phyloP scores from a whole-genome alignment of 2,329 filamentous ascomycete species.

The Graphium sp. region DNA sequence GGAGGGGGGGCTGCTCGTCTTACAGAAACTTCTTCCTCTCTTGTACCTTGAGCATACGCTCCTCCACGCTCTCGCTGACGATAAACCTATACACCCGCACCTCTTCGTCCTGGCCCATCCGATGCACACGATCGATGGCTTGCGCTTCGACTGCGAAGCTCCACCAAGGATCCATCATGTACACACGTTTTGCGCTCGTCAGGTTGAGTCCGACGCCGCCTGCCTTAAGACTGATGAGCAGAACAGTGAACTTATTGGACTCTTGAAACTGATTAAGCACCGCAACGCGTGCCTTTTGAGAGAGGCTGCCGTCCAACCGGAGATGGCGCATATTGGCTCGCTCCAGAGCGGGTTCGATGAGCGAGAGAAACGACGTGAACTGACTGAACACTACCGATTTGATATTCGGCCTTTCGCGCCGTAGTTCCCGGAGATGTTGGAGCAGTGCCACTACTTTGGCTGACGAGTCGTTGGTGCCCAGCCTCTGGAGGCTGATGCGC shows the following conservation, averaged over 20 bases:
- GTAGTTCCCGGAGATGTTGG: constrained; percentile 52
- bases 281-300: constrained; percentile 66
- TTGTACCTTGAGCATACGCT: constrained; percentile 85
- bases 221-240: constrained; percentile 73
- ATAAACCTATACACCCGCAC: constrained; percentile 82
- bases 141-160: constrained; percentile 93
- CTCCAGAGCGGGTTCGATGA: constrained; percentile 68
- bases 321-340: constrained; percentile 60
- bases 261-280: constrained; percentile 60
- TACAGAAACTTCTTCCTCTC: constrained; percentile 92
- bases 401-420: constrained; percentile 45
- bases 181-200: constrained; percentile 76
- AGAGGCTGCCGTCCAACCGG: constrained; percentile 83
- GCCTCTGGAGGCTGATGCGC: constrained; percentile 41
- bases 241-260: constrained; percentile 41
- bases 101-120: constrained; percentile 82
- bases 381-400: constrained; percentile 95
- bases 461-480: constrained; percentile 53
- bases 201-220: constrained; percentile 90
- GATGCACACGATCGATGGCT: constrained; percentile 91
- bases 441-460: constrained; percentile 78
- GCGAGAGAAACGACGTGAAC: constrained; percentile 87
- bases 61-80: constrained; percentile 80
- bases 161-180: constrained; percentile 99
- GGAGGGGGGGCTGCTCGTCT: constrained; percentile 24